Evolutionary conservation across 2,329 filamentous ascomycete genomes (phyloP).

Genomic region (Trichoderma afroharzianum): DNA sequence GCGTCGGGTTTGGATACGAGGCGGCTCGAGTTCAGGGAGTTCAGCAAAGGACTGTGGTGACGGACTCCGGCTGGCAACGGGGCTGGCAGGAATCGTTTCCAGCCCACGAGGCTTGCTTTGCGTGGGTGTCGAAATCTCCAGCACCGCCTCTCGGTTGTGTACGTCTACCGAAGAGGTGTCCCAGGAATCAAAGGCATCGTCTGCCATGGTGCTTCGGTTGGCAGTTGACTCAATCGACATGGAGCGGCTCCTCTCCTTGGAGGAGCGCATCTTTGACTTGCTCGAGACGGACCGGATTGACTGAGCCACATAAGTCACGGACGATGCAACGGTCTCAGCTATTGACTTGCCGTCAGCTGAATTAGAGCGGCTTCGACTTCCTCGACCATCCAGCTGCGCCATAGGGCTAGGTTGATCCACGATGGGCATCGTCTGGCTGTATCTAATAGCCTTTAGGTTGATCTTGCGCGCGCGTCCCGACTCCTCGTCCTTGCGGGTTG

Average conservation of each 20-base stretch:
- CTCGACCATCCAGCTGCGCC: not conserved
- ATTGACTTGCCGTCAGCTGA: slow-evolving; percentile 35
- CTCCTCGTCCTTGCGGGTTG: slow-evolving; percentile 30
- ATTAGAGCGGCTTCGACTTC: slow-evolving; percentile 38
- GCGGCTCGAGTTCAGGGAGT: slow-evolving; percentile 54
- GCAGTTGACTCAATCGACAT: slow-evolving; percentile 44
- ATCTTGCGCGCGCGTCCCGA: slow-evolving; percentile 15
- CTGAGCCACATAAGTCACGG: slow-evolving; percentile 40
- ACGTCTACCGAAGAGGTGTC: slow-evolving; percentile 66
- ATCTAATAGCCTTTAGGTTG: slow-evolving; percentile 51
- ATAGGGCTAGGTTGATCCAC: slow-evolving; percentile 25
- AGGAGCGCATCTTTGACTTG: slow-evolving; percentile 50
- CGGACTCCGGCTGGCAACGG: slow-evolving; percentile 59
- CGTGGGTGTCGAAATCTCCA: slow-evolving; percentile 46
- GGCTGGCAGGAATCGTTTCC: slow-evolving; percentile 68
- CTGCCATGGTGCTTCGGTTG: slow-evolving; percentile 33
- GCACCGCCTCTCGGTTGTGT: slow-evolving; percentile 56
- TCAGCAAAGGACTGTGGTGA: slow-evolving; percentile 60
- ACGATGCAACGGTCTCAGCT: slow-evolving; percentile 25
- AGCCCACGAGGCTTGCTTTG: slow-evolving; percentile 51
- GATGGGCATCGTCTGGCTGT: slow-evolving; percentile 42
- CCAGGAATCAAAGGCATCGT: slow-evolving; percentile 73
- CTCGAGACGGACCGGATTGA: slow-evolving; percentile 55
- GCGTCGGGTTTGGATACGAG: slow-evolving; percentile 33
- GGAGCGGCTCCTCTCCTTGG: slow-evolving; percentile 41